Conservation (phyloP, 108 stramenopile species). For the Chaetoceros tenuissimus region DNA sequence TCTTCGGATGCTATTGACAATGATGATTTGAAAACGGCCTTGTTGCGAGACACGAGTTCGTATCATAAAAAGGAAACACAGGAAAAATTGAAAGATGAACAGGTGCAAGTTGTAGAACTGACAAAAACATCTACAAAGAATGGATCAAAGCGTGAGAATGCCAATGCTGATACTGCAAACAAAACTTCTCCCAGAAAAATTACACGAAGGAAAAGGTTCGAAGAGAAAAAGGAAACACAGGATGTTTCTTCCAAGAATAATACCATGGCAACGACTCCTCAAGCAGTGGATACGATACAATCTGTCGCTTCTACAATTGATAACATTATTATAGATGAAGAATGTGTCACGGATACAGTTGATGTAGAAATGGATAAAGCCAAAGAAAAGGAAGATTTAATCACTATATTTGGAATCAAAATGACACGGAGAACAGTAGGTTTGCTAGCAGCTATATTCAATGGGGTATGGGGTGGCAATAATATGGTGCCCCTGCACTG, state of each 20-base stretch:
- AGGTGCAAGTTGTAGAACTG: background rate
- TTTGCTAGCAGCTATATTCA: slow-evolving; percentile 50
- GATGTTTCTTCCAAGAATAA: no score
- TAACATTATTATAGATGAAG: no score
- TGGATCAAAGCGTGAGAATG: no score
- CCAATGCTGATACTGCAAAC: background rate
- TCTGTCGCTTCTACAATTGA: background rate
- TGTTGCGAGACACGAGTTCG: slow-evolving; percentile 23
- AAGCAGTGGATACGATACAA: slow-evolving; percentile 1
- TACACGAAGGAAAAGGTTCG: slow-evolving; percentile 5
- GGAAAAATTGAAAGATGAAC: background rate
- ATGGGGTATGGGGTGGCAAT: slow-evolving; percentile 51
- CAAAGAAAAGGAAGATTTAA: slow-evolving; percentile 1
- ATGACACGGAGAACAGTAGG: slow-evolving; percentile 41
- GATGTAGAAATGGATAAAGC: background rate
- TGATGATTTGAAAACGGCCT: slow-evolving; percentile 20
- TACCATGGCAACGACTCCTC: no score
- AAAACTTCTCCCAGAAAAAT: background rate
- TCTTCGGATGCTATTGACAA: slow-evolving; percentile 19
- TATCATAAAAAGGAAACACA: slow-evolving; percentile 7
- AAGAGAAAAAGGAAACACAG: no score
- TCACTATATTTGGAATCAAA: slow-evolving; percentile 25
- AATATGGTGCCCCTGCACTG: slow-evolving; percentile 62
- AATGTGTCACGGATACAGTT: background rate
- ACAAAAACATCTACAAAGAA: background rate